Conservation (phyloP, 1,139 yeast genomes). For the Blastobotrys buckinghamii region DNA sequence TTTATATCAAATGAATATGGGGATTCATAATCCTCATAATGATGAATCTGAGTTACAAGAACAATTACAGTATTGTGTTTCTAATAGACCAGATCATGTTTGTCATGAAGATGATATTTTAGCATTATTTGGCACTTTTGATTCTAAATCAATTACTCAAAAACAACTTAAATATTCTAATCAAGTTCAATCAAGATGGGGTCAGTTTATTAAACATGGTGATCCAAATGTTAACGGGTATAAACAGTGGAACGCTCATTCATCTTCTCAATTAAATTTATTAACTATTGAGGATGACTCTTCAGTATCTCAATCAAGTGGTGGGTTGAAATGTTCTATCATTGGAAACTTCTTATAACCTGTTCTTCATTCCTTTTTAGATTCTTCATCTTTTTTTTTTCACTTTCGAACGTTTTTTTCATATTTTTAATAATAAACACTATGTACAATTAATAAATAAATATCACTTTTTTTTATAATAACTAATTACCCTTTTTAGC, state of each 20-base stretch:
- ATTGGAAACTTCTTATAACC: background rate
- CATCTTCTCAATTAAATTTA: background rate
- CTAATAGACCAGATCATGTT: constrained; percentile 15
- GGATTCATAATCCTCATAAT: constrained; percentile 25
- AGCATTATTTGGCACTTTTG: constrained; percentile 7
- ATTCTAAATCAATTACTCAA: constrained; percentile 14
- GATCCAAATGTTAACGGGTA: constrained; percentile 18
- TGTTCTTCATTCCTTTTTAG: background rate
- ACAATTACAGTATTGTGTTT: constrained; percentile 19
- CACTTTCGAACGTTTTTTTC: background rate
- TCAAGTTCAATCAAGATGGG: constrained; percentile 30
- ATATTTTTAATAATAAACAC: background rate
- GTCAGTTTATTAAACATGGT: constrained; percentile 25
- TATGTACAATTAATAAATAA: background rate
- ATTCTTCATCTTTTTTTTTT: background rate
- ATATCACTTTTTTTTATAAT: background rate
- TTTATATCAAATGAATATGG: constrained; percentile 25
- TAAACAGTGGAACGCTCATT: constrained; percentile 15
- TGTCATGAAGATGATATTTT: constrained; percentile 31
- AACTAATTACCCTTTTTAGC: constrained; percentile 1
- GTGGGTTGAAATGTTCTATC: background rate
- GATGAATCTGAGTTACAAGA: constrained; percentile 10
- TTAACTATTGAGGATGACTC: background rate
- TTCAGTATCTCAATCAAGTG: background rate
- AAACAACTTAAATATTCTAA: constrained; percentile 18